Evolutionary conservation across 352 stramenopile species (phyloP).

Genomic region (Pythium brachiatum): DNA sequence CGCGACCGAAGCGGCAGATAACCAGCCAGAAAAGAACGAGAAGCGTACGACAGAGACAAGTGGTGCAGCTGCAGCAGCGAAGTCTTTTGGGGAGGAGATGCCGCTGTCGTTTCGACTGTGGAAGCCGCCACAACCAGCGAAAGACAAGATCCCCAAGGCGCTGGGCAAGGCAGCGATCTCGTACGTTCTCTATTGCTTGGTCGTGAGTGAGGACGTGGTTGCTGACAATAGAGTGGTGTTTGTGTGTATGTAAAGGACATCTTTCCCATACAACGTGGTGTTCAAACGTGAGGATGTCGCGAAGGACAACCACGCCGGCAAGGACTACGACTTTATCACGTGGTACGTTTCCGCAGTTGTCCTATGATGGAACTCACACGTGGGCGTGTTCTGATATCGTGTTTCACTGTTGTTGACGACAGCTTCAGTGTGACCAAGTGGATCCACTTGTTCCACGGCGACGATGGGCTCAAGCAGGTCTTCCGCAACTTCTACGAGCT

Average conservation of each 20-base stretch:
- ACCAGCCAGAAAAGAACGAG: neutral
- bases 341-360: conserved; percentile 40
- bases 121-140: conserved; percentile 46
- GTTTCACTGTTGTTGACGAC: neutral
- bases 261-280: conserved; percentile 75
- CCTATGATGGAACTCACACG: too few species aligned
- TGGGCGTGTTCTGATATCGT: too few species aligned
- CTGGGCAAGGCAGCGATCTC: conserved; percentile 51
- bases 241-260: conserved; percentile 14
- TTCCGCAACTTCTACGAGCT: conserved; percentile 70
- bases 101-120: conserved; percentile 66
- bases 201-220: conserved; percentile 10
- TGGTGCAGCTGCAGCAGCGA: neutral
- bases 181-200: conserved; percentile 31
- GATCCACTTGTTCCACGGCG: conserved; percentile 88
- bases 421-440: conserved; percentile 91
- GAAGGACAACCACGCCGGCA: conserved; percentile 50
- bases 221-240: neutral
- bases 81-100: conserved; percentile 31
- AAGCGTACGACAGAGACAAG: neutral
- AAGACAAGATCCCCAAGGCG: conserved; percentile 31
- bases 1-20: neutral
- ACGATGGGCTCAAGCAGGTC: conserved; percentile 74
- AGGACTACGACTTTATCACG: conserved; percentile 76
- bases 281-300: conserved; percentile 83